Evolutionary conservation across 352 stramenopile species (phyloP).

Genomic region (Globisporangium alternatum): DNA sequence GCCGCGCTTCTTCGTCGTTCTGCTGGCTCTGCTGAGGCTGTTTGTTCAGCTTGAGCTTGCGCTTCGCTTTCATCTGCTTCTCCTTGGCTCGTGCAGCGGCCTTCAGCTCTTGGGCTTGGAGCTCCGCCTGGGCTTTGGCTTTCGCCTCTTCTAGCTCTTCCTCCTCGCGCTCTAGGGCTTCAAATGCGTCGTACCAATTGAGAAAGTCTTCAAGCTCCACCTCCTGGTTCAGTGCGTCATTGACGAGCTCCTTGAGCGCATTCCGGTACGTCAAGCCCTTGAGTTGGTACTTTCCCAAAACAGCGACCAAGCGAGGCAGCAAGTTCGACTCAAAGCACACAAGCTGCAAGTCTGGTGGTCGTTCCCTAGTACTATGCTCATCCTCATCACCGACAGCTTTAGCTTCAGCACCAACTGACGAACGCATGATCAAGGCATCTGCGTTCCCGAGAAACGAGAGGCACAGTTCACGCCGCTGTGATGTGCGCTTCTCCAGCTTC

Average conservation of each 20-base stretch:
- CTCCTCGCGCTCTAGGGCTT: slow-evolving; percentile 41
- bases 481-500: slow-evolving; percentile 21
- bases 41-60: slow-evolving; percentile 31
- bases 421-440: slow-evolving; percentile 26
- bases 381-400: neutral
- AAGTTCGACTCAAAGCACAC: slow-evolving; percentile 55
- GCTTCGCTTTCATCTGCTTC: slow-evolving; percentile 30
- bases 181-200: slow-evolving; percentile 51
- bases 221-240: slow-evolving; percentile 29
- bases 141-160: slow-evolving; percentile 43
- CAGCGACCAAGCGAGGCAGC: slow-evolving; percentile 42
- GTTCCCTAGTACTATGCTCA: neutral
- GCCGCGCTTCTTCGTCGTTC: slow-evolving; percentile 11
- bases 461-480: slow-evolving; percentile 25
- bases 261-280: slow-evolving; percentile 48
- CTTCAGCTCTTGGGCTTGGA: slow-evolving; percentile 41
- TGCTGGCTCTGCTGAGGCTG: too few relatives aligned
- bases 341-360: neutral
- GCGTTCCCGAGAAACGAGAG: slow-evolving; percentile 43
- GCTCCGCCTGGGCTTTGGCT: slow-evolving; percentile 35
- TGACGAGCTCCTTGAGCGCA: slow-evolving; percentile 46
- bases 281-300: slow-evolving; percentile 54
- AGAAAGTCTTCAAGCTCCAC: slow-evolving; percentile 49
- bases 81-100: slow-evolving; percentile 35
- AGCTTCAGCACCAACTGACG: neutral